Conservation (phyloP, 495 filamentous ascomycete species). For the Platismatia glauca region DNA sequence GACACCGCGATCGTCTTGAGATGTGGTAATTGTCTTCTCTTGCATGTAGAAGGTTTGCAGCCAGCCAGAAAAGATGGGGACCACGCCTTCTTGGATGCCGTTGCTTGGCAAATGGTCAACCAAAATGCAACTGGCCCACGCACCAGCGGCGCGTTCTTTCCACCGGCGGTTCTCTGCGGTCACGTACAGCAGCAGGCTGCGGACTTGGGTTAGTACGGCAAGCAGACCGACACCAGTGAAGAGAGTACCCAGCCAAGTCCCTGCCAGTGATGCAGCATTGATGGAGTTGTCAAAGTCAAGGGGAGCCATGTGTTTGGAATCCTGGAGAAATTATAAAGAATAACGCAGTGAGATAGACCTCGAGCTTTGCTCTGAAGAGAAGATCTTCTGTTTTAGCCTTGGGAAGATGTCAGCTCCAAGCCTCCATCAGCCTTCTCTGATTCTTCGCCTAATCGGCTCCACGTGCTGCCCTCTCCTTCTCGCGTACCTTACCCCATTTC, state of each 20-base stretch:
- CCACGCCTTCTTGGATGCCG: neutral
- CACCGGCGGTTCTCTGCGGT: neutral
- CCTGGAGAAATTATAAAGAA: too few species aligned
- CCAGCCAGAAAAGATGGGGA: slow-evolving; percentile 5
- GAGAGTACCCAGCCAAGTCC: slow-evolving; percentile 1
- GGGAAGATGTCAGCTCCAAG: too few species aligned
- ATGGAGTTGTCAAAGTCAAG: neutral
- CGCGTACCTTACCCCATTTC: too few species aligned
- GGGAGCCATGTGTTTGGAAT: slow-evolving; percentile 9
- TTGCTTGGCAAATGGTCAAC: neutral
- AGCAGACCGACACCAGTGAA: slow-evolving; percentile 5
- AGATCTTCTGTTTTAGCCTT: too few species aligned
- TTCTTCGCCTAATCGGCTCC: too few species aligned
- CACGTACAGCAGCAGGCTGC: neutral
- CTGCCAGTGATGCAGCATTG: neutral
- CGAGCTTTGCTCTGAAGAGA: too few species aligned
- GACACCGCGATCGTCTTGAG: slow-evolving; percentile 1
- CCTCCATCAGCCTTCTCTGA: too few species aligned
- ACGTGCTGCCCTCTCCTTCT: too few species aligned
- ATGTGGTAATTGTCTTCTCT: neutral
- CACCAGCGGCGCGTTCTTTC: slow-evolving; percentile 1
- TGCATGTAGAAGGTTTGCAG: neutral
- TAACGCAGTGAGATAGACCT: too few species aligned
- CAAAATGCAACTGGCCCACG: slow-evolving; percentile 1
- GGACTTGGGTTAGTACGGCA: slow-evolving; percentile 1